Evolutionary conservation across 2,329 filamentous ascomycete species (phyloP), one percentile per base, ranked within the genome.

Genomic region (Nigrograna mackinnonii): DNA sequence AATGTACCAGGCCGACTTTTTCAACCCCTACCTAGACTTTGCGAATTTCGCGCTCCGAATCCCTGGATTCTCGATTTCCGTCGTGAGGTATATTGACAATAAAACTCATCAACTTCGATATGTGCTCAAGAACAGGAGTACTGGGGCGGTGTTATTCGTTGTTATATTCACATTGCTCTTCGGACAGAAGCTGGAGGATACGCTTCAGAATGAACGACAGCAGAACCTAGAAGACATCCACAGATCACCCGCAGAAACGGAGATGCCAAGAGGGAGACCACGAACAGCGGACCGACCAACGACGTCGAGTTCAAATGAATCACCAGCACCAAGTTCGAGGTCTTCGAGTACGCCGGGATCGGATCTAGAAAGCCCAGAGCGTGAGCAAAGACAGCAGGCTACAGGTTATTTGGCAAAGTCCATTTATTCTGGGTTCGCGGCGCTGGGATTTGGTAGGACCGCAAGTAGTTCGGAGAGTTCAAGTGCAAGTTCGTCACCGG

Each of bases 21-120:
- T 71, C 60, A 77, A 77, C 39, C 71, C 71, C 17, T 74, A 76
- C 52, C 52, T 77, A 4, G 73, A 76, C 46, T 77, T 75, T 52
- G 67, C 69, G 1, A 72, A 73, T 33, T 75, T 74, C 44, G 58
- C 67, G 3, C 46, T 77, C 3, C 68, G 71, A 40, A 47, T 77
- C 13, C 74, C 73, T 0, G 74, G 73, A 0, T 74, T 76, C 39
- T 68, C 62, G 2, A 64, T 76, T 19, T 66, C 64, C 12, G 71
- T 76, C 4, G 65, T 72, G 32, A 70, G 66, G 50, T 76, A 75
- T 41, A 67, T 76, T 31, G 73, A 73, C 46, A 67, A 74, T 35
- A 74, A 75, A 57, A 75, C 70, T 35, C 74, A 77, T 57, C 66
- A 68, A 43, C 49, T 76, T 43, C 55, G 74, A 17, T 76, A 70